Conservation (phyloP, 192 early-diverging fungal species). For the Entophlyctis luteolus region DNA sequence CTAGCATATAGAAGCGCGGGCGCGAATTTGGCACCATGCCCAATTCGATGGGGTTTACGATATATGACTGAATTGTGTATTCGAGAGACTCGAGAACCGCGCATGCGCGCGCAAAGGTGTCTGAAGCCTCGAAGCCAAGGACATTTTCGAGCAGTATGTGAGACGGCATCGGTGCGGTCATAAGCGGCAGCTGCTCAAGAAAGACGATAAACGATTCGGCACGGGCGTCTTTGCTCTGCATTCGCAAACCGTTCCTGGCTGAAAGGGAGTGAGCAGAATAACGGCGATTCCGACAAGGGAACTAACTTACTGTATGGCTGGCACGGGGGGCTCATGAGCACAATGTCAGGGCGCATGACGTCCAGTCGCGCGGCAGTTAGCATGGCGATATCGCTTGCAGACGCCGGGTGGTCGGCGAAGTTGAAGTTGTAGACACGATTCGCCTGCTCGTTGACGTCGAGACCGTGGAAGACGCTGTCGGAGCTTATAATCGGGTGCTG, state of each 20-base stretch:
- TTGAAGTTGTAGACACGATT: slow-evolving; percentile 52
- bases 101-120: slow-evolving; percentile 21
- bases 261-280: background rate
- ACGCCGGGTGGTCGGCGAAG: slow-evolving; percentile 25
- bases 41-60: slow-evolving; percentile 34
- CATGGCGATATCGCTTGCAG: slow-evolving; percentile 9
- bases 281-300: background rate
- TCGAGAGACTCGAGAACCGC: slow-evolving; percentile 9
- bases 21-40: slow-evolving; percentile 47
- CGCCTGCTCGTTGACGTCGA: slow-evolving; percentile 87
- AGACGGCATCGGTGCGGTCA: slow-evolving; percentile 9
- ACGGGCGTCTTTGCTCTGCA: slow-evolving; percentile 49
- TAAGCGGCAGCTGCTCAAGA: slow-evolving; percentile 21
- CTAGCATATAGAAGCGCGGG: slow-evolving; percentile 43
- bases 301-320: slow-evolving; percentile 51
- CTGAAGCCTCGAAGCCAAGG: slow-evolving; percentile 34
- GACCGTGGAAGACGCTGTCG: slow-evolving; percentile 60
- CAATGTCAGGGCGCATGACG: slow-evolving; percentile 43
- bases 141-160: slow-evolving; percentile 50
- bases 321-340: slow-evolving; percentile 84
- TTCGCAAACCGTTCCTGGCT: slow-evolving; percentile 61
- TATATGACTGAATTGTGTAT: slow-evolving; percentile 30
- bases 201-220: slow-evolving; percentile 26
- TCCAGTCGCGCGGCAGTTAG: slow-evolving; percentile 4
- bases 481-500: too few species aligned